Evolutionary conservation across 768 basidiomycete genomes (phyloP), one percentile per base, ranked within the genome.

Genomic region (Candolleomyces aberdarensis): DNA sequence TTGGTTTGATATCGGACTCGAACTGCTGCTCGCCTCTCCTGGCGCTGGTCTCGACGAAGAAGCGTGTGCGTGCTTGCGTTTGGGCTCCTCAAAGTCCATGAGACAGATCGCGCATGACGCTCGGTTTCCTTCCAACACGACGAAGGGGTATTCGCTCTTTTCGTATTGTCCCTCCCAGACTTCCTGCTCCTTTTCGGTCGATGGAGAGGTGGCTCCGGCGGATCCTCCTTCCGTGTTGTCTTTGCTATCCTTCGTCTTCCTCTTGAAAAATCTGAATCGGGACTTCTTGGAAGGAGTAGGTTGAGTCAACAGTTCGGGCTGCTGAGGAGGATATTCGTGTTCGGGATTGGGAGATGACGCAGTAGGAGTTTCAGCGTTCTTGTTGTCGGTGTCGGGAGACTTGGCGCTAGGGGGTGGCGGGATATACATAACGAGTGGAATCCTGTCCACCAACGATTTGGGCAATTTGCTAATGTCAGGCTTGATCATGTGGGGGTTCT

Each of bases 81-180:
- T 73, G 15, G 92, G 92, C 71, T 88, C 89, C 64, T 89, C 89
- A 63, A 92, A 94, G 71, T 94, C 92, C 82, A 89, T 80, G 64
- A 94, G 75, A 70, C 92, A 94, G 57, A 93, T 91, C 26, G 90
- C 89, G 71, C 92, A 94, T 15, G 87, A 84, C 4, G 92, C 92
- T 56, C 92, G 86, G 68, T 94, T 92, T 22, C 85, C 88, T 65
- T 92, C 90, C 41, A 94, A 78, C 47, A 88, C 76, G 40, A 94
- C 89, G 71, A 94, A 93, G 1, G 92, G 92, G 71, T 89, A 89
- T 55, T 87, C 86, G 43, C 83, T 81, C 47, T 81, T 78, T 66
- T 91, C 91, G 88, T 90, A 94, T 55, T 85, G 79, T 57, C 87
- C 87, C 65, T 92, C 88, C 89, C 91, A 93, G 14, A 82, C 80